Conservation (phyloP, 2,329 filamentous ascomycete species). For the Aspergillaceae sp. region DNA sequence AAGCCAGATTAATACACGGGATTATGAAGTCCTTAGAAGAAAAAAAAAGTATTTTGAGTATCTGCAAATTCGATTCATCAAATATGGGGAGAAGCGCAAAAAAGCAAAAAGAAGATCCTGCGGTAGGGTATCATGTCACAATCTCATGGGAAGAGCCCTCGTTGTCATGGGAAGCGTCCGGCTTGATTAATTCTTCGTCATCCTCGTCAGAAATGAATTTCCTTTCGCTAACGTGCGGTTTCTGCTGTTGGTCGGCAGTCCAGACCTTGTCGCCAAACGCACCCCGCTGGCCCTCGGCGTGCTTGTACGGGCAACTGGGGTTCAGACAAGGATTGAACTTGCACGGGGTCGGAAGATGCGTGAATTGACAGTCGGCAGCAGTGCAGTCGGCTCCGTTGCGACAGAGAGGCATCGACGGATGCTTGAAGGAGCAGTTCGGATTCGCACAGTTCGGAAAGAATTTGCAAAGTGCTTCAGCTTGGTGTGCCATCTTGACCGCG, state of each 20-base stretch:
- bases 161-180: slow-evolving; percentile 30
- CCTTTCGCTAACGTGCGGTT: slow-evolving; percentile 72
- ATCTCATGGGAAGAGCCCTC: slow-evolving; percentile 23
- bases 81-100: not conserved
- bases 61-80: not conserved
- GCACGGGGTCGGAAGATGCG: slow-evolving; percentile 76
- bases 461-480: slow-evolving; percentile 77
- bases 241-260: slow-evolving; percentile 53
- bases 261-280: slow-evolving; percentile 84
- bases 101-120: not conserved
- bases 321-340: slow-evolving; percentile 89
- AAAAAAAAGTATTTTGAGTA: slow-evolving; percentile 1
- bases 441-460: slow-evolving; percentile 92
- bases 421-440: slow-evolving; percentile 75
- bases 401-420: slow-evolving; percentile 78
- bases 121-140: slow-evolving; percentile 16
- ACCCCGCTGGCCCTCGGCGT: slow-evolving; percentile 82
- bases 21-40: slow-evolving; percentile 4
- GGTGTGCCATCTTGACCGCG: slow-evolving; percentile 66
- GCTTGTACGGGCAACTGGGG: slow-evolving; percentile 77
- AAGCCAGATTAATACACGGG: slow-evolving; percentile 19
- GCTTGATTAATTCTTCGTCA: slow-evolving; percentile 62
- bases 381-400: slow-evolving; percentile 86
- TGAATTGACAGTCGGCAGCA: slow-evolving; percentile 75
- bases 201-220: slow-evolving; percentile 68